Evolutionary conservation across 192 early-diverging fungal species (phyloP).

Genomic region (Spinellus fusiger): DNA sequence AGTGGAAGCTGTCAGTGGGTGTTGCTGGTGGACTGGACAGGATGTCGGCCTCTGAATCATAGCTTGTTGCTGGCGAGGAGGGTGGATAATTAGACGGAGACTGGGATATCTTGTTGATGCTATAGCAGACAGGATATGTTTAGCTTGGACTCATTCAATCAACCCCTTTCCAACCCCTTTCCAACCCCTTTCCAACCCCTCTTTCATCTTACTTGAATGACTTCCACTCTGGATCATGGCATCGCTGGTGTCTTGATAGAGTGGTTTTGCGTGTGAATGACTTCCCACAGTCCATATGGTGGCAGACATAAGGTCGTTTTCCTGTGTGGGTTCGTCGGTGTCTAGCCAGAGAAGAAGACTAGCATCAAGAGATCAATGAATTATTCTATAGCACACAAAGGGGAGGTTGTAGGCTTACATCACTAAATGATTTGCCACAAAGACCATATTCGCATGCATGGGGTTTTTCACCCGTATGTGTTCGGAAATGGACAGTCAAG

Average conservation of each 20-base stretch:
- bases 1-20: too few relatives aligned
- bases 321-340: slow-evolving; percentile 66
- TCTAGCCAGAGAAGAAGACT: slow-evolving; percentile 63
- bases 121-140: not conserved
- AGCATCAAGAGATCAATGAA: not conserved
- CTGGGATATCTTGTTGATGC: not conserved
- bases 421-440: slow-evolving; percentile 68
- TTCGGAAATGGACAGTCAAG: slow-evolving; percentile 67
- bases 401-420: slow-evolving; percentile 27
- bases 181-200: too few relatives aligned
- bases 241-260: slow-evolving; percentile 47
- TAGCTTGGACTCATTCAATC: not conserved
- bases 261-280: slow-evolving; percentile 58
- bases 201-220: slow-evolving; percentile 1
- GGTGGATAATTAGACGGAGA: slow-evolving; percentile 3
- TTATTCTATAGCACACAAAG: not conserved
- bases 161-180: too few relatives aligned
- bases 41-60: slow-evolving; percentile 5
- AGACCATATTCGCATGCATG: slow-evolving; percentile 56
- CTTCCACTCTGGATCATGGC: slow-evolving; percentile 34
- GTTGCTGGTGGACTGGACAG: not conserved
- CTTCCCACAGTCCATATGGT: slow-evolving; percentile 58
- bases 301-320: slow-evolving; percentile 61
- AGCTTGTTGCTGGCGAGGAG: slow-evolving; percentile 7
- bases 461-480: slow-evolving; percentile 65